Conservation (phyloP, 1,139 yeast species). For the Pichia sp. region DNA sequence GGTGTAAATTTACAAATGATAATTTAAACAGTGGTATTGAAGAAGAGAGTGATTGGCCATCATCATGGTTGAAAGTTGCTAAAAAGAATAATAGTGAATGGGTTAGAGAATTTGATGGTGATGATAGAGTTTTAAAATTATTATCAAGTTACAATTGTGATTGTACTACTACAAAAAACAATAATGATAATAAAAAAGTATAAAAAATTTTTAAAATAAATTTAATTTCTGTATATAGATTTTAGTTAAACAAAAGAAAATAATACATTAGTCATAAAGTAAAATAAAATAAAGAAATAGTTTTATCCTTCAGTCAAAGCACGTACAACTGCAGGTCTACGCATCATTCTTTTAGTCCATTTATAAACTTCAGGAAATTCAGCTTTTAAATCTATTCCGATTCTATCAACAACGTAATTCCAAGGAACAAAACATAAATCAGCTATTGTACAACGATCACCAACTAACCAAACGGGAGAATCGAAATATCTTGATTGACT, state of each 20-base stretch:
- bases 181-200: background rate
- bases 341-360: conserved; percentile 92
- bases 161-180: background rate
- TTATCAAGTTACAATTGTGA: conserved; percentile 38
- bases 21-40: conserved; percentile 52
- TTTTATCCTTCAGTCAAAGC: conserved; percentile 38
- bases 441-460: conserved; percentile 85
- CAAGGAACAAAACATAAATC: conserved; percentile 92
- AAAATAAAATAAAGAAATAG: too few relatives aligned
- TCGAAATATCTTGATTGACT: conserved; percentile 84
- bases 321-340: conserved; percentile 76
- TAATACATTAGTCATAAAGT: background rate
- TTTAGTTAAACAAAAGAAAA: background rate
- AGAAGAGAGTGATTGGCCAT: conserved; percentile 92
- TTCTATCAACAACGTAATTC: conserved; percentile 92
- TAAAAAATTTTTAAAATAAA: too few relatives aligned
- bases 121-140: conserved; percentile 55
- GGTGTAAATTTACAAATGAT: conserved; percentile 49
- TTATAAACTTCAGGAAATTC: conserved; percentile 95
- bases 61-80: conserved; percentile 73
- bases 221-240: background rate
- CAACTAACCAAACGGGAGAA: conserved; percentile 93
- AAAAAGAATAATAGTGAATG: conserved; percentile 73
- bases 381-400: conserved; percentile 78
- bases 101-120: conserved; percentile 71